phyloP scores from a whole-genome alignment of 768 basidiomycete genomes.

The Psilocybe sp. region DNA sequence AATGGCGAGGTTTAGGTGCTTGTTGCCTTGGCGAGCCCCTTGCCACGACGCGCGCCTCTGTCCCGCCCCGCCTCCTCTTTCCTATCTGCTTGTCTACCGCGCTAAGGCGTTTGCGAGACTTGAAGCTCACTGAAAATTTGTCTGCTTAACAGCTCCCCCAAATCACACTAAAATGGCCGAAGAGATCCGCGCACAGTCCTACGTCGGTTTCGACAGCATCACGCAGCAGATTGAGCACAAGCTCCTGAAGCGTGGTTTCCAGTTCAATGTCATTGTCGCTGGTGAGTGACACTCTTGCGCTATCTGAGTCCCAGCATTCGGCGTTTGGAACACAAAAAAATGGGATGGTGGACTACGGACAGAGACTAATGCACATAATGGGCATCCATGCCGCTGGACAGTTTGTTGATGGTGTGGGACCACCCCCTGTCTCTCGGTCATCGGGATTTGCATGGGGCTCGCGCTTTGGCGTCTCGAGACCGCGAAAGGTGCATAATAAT shows the following conservation, averaged over 20 bases:
- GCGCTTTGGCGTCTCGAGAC: not conserved
- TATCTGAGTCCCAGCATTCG: too few species aligned
- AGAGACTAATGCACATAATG: too few species aligned
- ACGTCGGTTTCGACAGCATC: conserved; percentile 98
- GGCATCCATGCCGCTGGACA: too few species aligned
- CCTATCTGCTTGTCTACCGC: not conserved
- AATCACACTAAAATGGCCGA: conserved; percentile 22
- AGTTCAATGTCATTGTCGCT: conserved; percentile 98
- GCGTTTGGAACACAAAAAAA: too few species aligned
- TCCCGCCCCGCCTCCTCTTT: not conserved
- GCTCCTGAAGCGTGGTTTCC: conserved; percentile 97
- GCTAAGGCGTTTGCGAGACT: not conserved
- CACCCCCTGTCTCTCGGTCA: too few species aligned
- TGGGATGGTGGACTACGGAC: too few species aligned
- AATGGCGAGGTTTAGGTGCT: not conserved
- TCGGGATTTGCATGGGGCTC: too few species aligned
- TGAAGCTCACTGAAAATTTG: not conserved
- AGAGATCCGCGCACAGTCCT: conserved; percentile 89
- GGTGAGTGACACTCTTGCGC: conserved; percentile 76
- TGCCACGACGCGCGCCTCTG: conserved; percentile 3
- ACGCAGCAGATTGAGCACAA: conserved; percentile 98
- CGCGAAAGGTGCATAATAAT: not conserved
- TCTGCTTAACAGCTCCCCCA: not conserved
- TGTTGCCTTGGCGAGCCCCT: not conserved
- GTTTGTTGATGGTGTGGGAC: too few species aligned